Percentiles rank a stretch among this genome's conserved stretches.
phyloP scores from a whole-genome alignment of 2,329 filamentous ascomycete species.

The Parastagonospora nodorum region DNA sequence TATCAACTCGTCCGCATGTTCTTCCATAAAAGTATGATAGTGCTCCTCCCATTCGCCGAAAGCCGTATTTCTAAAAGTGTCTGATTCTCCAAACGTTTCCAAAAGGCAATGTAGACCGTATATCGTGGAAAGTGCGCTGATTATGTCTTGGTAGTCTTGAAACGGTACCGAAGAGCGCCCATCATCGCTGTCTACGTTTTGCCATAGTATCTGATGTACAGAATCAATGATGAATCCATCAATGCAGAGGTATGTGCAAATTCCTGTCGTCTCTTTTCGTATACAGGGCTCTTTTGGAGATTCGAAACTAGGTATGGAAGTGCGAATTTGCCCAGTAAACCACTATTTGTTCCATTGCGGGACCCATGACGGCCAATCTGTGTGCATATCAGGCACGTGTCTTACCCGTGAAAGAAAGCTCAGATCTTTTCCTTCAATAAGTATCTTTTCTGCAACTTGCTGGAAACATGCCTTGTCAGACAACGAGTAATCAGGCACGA shows the following conservation, averaged over 20 bases:
- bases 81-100: no score
- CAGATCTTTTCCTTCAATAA: background rate
- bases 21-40: no score
- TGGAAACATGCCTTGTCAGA: background rate
- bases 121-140: no score
- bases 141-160: no score
- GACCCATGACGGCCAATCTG: background rate
- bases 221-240: background rate
- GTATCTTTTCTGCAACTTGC: background rate
- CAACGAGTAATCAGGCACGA: background rate
- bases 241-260: background rate
- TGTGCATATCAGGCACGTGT: background rate
- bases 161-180: no score
- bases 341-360: background rate
- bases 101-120: no score
- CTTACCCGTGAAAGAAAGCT: background rate
- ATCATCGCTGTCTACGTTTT: background rate
- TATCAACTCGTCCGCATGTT: background rate
- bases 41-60: no score
- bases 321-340: background rate
- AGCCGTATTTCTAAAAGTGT: no score
- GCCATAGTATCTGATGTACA: background rate
- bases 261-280: background rate
- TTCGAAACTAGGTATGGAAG: background rate
- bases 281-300: background rate